Conservation (phyloP, 2,329 filamentous ascomycete species). For the Fusarium coffeatum region DNA sequence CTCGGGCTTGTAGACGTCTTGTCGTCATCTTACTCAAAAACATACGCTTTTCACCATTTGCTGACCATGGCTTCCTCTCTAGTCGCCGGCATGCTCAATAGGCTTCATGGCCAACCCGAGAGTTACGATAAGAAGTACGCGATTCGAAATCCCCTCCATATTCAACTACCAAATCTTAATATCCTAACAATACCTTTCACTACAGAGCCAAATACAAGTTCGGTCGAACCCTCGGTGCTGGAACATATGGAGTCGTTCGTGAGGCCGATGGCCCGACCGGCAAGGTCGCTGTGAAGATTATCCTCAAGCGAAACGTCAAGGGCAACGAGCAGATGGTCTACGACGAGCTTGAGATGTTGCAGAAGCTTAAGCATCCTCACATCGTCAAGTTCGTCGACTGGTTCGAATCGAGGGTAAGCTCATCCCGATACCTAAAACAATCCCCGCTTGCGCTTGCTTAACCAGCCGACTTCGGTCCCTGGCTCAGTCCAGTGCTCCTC, state of each 20-base stretch:
- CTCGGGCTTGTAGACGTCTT: neutral
- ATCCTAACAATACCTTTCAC: slow-evolving; percentile 42
- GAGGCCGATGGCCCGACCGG: slow-evolving; percentile 88
- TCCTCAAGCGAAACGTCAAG: slow-evolving; percentile 98
- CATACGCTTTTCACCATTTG: slow-evolving; percentile 18
- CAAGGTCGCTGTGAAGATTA: slow-evolving; percentile 97
- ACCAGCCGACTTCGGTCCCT: slow-evolving; percentile 6
- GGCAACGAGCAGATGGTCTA: slow-evolving; percentile 99
- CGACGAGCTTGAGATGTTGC: slow-evolving; percentile 94
- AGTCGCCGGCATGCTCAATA: slow-evolving; percentile 94
- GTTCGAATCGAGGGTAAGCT: slow-evolving; percentile 93
- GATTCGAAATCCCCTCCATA: slow-evolving; percentile 43
- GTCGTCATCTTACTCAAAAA: neutral
- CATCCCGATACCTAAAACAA: neutral
- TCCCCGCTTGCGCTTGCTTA: neutral
- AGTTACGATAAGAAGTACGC: slow-evolving; percentile 97
- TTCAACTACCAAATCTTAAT: slow-evolving; percentile 21
- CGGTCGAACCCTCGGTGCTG: slow-evolving; percentile 91
- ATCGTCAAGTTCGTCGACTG: slow-evolving; percentile 98
- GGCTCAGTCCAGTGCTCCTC: slow-evolving; percentile 6
- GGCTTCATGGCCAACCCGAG: slow-evolving; percentile 94
- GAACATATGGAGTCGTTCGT: slow-evolving; percentile 97
- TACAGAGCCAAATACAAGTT: slow-evolving; percentile 86
- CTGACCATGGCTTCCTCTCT: slow-evolving; percentile 41
- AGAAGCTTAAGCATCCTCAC: slow-evolving; percentile 89